phyloP scores from a whole-genome alignment of 163 green algal genomes.

The Scenedesmus sp. region DNA sequence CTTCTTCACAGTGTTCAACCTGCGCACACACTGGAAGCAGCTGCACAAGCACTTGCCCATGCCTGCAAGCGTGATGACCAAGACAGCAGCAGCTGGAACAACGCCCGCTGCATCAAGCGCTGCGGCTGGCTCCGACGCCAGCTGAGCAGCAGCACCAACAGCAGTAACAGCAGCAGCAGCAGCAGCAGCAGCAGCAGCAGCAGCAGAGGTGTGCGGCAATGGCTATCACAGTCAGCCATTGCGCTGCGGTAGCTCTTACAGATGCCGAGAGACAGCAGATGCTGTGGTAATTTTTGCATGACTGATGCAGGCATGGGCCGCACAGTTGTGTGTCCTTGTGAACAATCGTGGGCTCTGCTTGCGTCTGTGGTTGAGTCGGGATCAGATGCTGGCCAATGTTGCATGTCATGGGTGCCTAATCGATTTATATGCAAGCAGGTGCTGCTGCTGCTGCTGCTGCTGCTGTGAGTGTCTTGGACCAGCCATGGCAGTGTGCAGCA shows the following conservation, averaged over 20 bases:
- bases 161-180: conserved; percentile 2
- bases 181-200: background rate
- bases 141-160: background rate
- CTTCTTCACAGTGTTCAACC: conserved; percentile 48
- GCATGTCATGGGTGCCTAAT: too few species aligned
- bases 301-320: background rate
- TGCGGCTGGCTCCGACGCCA: background rate
- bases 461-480: too few species aligned
- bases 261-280: background rate
- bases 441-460: too few species aligned
- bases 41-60: conserved; percentile 32
- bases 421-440: too few species aligned
- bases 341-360: background rate
- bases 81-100: background rate
- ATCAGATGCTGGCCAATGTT: background rate
- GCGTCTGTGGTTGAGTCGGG: background rate
- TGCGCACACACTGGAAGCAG: conserved; percentile 44
- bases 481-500: background rate
- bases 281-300: background rate
- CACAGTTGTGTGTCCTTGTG: background rate
- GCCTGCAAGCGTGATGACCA: conserved; percentile 1
- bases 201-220: background rate
- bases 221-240: background rate
- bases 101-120: background rate
- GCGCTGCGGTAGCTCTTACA: too few species aligned